Base-by-base conservation (phyloP, 2,329 filamentous ascomycete species). In the Arthrobotrys iridis region DNA sequence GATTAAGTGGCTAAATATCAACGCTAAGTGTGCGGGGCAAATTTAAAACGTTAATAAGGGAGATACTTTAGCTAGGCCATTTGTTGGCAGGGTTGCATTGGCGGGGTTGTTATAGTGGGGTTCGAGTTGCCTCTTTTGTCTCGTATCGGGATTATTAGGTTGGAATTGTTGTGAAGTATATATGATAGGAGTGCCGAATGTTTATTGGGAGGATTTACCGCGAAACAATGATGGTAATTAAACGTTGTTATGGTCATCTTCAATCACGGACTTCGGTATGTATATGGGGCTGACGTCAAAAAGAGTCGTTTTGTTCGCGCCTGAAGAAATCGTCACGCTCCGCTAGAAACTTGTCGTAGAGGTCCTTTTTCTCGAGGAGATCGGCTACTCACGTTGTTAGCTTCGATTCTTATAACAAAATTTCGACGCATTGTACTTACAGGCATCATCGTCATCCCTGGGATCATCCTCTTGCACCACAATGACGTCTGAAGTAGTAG, bases 381-480 rank as follows among this genome's bases (percentile, higher is more conserved):
- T 74, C 70, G 3, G 60, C 70, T 74, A 20, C 22, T 24, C 2
- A 15, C 13, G 7, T 4, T n/a, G 43, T 68, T 60, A 68, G 45
- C 30, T 18, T 26, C 8, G 11, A 15, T 30, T 45, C 2, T 41
- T n/a, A 30, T 18, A 2, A 24, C 20, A 37, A n/a, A 37, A 37
- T 20, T 24, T 30, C 5, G 20, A 28, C 7, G 15, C 1, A 18
- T 30, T 52, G 11, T 1, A 40, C 37, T 45, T 35, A 33, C 30
- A 48, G 33, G 48, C 70, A 24, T 74, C 70, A 37, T 55, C 50
- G 20, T 74, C 64, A 22, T 68, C 70, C n/a, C 67, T 74, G 8
- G 70, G 70, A 6, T 74, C 70, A 28, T 74, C 70, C 22, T 74
- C 70, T 40, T 74, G 70, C 8, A 74, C 70, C 2, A 58, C n/a